Percentiles rank a stretch among this genome's conserved stretches.
Conservation (phyloP, 768 basidiomycete species). For the Tulasnella sp. region DNA sequence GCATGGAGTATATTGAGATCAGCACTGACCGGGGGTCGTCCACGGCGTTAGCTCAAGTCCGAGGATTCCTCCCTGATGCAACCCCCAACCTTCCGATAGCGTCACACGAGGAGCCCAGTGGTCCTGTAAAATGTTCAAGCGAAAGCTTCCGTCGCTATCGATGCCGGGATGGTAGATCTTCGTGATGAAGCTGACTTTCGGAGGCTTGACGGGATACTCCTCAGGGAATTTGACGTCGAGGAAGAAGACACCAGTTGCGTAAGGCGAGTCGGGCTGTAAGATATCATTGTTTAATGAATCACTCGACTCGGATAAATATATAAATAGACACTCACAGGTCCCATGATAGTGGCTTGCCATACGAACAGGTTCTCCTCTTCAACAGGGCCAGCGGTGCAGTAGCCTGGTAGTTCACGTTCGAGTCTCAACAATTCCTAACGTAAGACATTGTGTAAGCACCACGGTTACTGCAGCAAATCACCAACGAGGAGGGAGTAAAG, state of each 20-base stretch:
- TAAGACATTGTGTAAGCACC: neutral
- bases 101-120: conserved; percentile 99
- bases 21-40: conserved; percentile 57
- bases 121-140: conserved; percentile 95
- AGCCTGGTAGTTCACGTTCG: conserved; percentile 97
- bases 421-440: conserved; percentile 95
- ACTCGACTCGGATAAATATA: neutral
- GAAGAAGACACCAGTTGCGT: conserved; percentile 99
- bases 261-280: conserved; percentile 86
- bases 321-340: conserved; percentile 60
- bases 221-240: conserved; percentile 88
- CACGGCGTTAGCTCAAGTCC: neutral
- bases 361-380: conserved; percentile 93
- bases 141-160: conserved; percentile 99
- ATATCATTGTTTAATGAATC: neutral
- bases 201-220: conserved; percentile 99
- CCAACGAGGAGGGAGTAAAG: no score
- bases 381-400: conserved; percentile 97
- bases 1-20: conserved; percentile 97
- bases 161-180: conserved; percentile 99
- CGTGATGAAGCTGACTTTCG: conserved; percentile 99
- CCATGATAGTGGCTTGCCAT: conserved; percentile 99
- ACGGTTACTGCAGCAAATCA: neutral
- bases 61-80: neutral
- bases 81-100: conserved; percentile 87